Percentiles rank a stretch among this genome's conserved stretches.
These are phyloP conservation scores for Neurospora sp. DNA, from an alignment of 2,329 filamentous ascomycete genomes.

Conservation along the genomic window DNA sequence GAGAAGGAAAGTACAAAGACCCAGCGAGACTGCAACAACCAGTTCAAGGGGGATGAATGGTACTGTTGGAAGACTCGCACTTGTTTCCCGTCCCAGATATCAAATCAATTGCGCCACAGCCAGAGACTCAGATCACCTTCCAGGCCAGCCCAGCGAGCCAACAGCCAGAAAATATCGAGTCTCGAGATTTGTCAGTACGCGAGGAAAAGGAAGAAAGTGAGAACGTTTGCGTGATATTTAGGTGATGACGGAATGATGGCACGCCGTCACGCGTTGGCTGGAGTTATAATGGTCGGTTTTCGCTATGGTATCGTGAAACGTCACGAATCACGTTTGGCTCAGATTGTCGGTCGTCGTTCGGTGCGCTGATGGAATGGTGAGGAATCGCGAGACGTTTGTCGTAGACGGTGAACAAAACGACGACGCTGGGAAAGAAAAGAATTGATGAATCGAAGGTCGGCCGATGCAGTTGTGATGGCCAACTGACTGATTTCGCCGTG, in stretches of 20 bases:
- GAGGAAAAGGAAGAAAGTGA: background rate
- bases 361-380: background rate
- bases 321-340: background rate
- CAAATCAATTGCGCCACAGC: constrained; percentile 16
- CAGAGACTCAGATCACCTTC: constrained; percentile 16
- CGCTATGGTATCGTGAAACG: background rate
- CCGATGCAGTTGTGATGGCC: background rate
- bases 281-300: background rate
- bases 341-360: background rate
- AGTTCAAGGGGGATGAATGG: constrained; percentile 20
- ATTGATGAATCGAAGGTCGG: background rate
- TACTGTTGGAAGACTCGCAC: constrained; percentile 4
- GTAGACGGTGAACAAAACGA: background rate
- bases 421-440: background rate
- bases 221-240: background rate
- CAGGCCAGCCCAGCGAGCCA: constrained; percentile 7
- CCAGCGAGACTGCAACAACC: constrained; percentile 18
- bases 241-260: background rate
- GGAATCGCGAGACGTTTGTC: background rate
- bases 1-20: constrained; percentile 26
- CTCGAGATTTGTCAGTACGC: constrained; percentile 1
- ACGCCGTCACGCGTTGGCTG: background rate
- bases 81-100: constrained; percentile 16
- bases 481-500: background rate
- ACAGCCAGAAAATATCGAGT: constrained; percentile 3